Evolutionary conservation across 306 rosid species (phyloP).

Genomic region (Rosa chinensis): DNA sequence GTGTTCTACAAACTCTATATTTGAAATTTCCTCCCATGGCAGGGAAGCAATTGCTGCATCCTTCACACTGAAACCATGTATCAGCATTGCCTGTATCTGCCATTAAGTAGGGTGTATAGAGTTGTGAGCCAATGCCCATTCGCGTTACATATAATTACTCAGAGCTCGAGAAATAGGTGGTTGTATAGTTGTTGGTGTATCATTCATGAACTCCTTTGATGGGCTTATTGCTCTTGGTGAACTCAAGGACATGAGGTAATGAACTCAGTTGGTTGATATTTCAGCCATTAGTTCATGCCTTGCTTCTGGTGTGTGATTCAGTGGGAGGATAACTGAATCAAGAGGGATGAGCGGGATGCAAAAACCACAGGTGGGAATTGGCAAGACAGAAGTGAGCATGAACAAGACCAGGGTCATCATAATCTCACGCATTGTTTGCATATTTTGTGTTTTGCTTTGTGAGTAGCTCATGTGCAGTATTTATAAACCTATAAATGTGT

Average conservation of each 20-base stretch:
- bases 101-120: background rate
- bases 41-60: conserved; percentile 5
- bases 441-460: too few relatives aligned
- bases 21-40: conserved; percentile 4
- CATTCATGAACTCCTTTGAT: background rate
- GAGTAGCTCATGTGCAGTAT: too few relatives aligned
- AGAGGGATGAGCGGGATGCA: conserved; percentile 3
- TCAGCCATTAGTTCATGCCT: background rate
- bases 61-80: conserved; percentile 10
- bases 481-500: too few relatives aligned
- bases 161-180: background rate
- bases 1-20: background rate
- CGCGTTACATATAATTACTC: background rate
- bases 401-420: background rate
- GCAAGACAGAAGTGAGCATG: background rate
- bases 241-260: background rate
- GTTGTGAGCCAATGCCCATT: background rate
- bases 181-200: background rate
- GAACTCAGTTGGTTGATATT: background rate
- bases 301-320: background rate
- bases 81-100: background rate
- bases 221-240: background rate
- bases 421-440: background rate
- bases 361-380: background rate
- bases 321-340: conserved; percentile 5